These are phyloP conservation scores for Aciculoconidium aculeatum DNA, from an alignment of 805 yeast genomes.

Conservation along the genomic window DNA sequence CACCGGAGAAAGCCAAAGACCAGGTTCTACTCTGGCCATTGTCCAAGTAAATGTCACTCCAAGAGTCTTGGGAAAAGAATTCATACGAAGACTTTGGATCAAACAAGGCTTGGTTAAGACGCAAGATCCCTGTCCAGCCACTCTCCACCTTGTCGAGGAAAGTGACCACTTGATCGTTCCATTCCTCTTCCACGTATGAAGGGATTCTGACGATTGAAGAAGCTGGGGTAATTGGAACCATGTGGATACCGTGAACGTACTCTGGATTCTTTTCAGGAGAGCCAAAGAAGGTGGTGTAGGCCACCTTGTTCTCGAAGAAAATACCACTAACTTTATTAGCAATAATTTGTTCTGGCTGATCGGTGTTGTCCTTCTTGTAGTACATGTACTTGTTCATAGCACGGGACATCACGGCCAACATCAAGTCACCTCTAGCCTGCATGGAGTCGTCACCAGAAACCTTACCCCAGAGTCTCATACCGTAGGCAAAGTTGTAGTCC, in stretches of 20 bases:
- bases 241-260: conserved; percentile 21
- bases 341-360: conserved; percentile 11
- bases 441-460: conserved; percentile 16
- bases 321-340: conserved; percentile 20
- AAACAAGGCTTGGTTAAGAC: conserved; percentile 39
- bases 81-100: conserved; percentile 37
- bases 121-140: conserved; percentile 60
- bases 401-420: conserved; percentile 16
- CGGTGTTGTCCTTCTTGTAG: conserved; percentile 14
- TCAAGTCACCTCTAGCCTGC: conserved; percentile 22
- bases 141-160: conserved; percentile 40
- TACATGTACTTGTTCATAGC: conserved; percentile 17
- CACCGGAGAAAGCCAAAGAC: conserved; percentile 57
- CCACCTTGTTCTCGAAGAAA: conserved; percentile 19
- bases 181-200: conserved; percentile 17
- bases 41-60: conserved; percentile 40
- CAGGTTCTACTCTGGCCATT: conserved; percentile 61
- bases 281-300: conserved; percentile 19
- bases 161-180: conserved; percentile 15
- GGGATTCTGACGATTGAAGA: conserved; percentile 15
- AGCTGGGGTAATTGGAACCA: conserved; percentile 22
- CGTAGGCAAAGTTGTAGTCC: conserved; percentile 21
- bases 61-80: conserved; percentile 32
- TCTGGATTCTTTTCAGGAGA: conserved; percentile 12
- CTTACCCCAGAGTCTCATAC: conserved; percentile 21